These are phyloP conservation scores for Malassezia equina DNA, from an alignment of 1,284 basidiomycete genomes.

Conservation along the genomic window DNA sequence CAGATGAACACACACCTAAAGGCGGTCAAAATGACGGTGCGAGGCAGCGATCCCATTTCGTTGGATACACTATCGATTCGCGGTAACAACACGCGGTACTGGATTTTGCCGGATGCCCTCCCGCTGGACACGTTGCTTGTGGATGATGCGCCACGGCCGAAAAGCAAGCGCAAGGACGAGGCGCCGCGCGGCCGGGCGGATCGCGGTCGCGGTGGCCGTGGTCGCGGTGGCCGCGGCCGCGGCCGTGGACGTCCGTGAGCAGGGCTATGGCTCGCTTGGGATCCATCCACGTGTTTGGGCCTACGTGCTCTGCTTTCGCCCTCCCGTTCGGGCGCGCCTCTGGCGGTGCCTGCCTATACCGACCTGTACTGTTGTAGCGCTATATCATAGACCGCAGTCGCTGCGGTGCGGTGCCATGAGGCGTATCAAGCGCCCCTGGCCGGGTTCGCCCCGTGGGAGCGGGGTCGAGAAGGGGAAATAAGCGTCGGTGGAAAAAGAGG, in stretches of 20 bases:
- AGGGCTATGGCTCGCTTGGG: neutral
- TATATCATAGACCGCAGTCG: neutral
- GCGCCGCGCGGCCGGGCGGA: constrained; percentile 16
- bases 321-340: neutral
- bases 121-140: constrained; percentile 92
- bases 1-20: constrained; percentile 91
- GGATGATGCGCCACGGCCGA: constrained; percentile 94
- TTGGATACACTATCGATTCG: constrained; percentile 48
- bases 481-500: neutral
- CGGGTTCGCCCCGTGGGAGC: neutral
- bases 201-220: constrained; percentile 14
- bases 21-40: constrained; percentile 86
- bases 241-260: constrained; percentile 13
- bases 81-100: constrained; percentile 61
- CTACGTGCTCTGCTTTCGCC: neutral
- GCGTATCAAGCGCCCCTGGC: too few species aligned
- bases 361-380: neutral
- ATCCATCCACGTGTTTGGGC: neutral
- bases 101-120: constrained; percentile 87
- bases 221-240: constrained; percentile 11
- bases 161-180: constrained; percentile 50
- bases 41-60: constrained; percentile 70
- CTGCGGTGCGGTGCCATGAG: neutral
- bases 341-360: neutral
- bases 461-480: neutral